Evolutionary conservation across 2,329 filamentous ascomycete species (phyloP).

Genomic region (Colletotrichum neosansevieriae): DNA sequence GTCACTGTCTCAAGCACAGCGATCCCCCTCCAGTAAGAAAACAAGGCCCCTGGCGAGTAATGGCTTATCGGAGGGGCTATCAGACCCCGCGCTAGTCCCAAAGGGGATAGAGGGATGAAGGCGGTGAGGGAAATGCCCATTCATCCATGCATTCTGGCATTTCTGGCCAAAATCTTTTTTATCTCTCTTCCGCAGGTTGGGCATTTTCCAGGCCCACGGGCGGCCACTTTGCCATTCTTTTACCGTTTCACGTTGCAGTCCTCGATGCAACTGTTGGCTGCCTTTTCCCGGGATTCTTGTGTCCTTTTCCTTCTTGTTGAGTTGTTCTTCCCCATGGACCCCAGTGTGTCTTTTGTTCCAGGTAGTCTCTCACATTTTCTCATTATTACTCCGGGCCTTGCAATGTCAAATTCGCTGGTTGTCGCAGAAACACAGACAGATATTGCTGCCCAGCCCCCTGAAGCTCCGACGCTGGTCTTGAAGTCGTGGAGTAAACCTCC

Average conservation of each 20-base stretch:
- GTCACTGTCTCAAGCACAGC: slow-evolving; percentile 13
- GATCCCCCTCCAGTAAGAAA: slow-evolving; percentile 17
- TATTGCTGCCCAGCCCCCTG: not conserved
- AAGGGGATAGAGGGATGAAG: slow-evolving; percentile 41
- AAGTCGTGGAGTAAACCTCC: no score
- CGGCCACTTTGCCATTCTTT: not conserved
- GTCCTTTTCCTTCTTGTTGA: slow-evolving; percentile 18
- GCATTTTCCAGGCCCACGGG: slow-evolving; percentile 7
- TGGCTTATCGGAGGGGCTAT: slow-evolving; percentile 46
- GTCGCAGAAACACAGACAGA: slow-evolving; percentile 8
- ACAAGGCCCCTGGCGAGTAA: slow-evolving; percentile 39
- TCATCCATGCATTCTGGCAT: slow-evolving; percentile 41
- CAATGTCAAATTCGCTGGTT: not conserved
- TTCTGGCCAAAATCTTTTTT: slow-evolving; percentile 18
- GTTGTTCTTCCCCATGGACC: slow-evolving; percentile 3
- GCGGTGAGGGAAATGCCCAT: slow-evolving; percentile 45
- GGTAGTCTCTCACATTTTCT: slow-evolving; percentile 5
- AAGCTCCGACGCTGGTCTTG: no score
- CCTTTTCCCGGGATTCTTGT: not conserved
- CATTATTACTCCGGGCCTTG: not conserved
- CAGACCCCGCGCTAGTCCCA: slow-evolving; percentile 41
- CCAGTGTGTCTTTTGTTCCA: not conserved
- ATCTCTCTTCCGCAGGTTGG: not conserved
- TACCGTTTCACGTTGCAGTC: not conserved
- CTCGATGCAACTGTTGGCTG: not conserved